A percentile compares a stretch with the other conserved stretches of the same genome.
These are phyloP conservation scores for Teunomyces funiuensis DNA, from an alignment of 805 yeast genomes.

Conservation along the genomic window DNA sequence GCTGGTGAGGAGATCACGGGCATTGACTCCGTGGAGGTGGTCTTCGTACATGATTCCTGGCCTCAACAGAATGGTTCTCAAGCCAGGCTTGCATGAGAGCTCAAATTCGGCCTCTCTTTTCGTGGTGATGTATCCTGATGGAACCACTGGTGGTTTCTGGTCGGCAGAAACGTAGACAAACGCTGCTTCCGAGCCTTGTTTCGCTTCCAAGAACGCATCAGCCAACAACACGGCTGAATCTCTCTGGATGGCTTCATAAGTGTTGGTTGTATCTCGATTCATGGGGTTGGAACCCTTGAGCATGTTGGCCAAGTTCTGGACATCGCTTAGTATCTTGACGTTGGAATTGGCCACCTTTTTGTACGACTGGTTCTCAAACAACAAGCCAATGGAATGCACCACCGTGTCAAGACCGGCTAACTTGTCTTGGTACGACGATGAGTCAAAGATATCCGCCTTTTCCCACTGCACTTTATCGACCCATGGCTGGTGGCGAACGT, in stretches of 20 bases:
- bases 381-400: constrained; percentile 79
- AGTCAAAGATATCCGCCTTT: constrained; percentile 66
- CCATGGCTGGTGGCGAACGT: constrained; percentile 46
- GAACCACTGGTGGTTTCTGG: constrained; percentile 63
- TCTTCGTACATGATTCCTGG: constrained; percentile 85
- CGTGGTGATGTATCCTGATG: constrained; percentile 68
- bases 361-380: constrained; percentile 68
- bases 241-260: constrained; percentile 65
- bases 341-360: constrained; percentile 52
- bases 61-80: constrained; percentile 65
- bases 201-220: constrained; percentile 45
- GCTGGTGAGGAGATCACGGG: constrained; percentile 43
- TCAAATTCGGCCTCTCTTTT: constrained; percentile 77
- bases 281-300: constrained; percentile 64
- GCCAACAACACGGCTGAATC: constrained; percentile 69
- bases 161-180: constrained; percentile 86
- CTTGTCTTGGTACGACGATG: constrained; percentile 51
- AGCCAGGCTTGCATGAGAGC: constrained; percentile 40
- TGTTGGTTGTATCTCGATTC: constrained; percentile 43
- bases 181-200: constrained; percentile 18
- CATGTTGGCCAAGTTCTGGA: constrained; percentile 26
- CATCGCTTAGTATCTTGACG: constrained; percentile 33
- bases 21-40: constrained; percentile 23
- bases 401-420: constrained; percentile 59
- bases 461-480: constrained; percentile 62